Conservation (phyloP, 1,139 yeast genomes). For the Taphrina communis region DNA sequence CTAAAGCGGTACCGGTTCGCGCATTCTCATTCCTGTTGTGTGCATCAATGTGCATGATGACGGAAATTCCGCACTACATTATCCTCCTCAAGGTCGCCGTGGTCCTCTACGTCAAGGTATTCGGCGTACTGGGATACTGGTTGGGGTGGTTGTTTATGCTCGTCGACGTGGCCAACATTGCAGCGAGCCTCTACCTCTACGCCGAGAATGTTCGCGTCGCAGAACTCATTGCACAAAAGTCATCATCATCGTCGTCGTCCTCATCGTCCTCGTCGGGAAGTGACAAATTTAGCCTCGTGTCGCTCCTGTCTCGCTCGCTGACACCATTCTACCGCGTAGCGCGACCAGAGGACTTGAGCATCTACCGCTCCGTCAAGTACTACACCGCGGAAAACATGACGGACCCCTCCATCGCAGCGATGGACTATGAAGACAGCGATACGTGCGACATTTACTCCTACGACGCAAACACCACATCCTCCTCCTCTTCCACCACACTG, state of each 20-base stretch:
- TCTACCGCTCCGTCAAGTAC: constrained; percentile 12
- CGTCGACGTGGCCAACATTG: constrained; percentile 21
- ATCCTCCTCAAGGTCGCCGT: constrained; percentile 18
- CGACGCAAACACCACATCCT: neutral
- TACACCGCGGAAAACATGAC: constrained; percentile 16
- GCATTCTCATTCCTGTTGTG: constrained; percentile 3
- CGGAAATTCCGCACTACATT: constrained; percentile 32
- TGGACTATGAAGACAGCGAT: constrained; percentile 11
- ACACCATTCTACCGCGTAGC: constrained; percentile 16
- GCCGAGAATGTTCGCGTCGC: constrained; percentile 23
- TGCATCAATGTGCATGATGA: constrained; percentile 5
- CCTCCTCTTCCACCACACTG: constrained; percentile 1
- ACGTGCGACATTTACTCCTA: constrained; percentile 24
- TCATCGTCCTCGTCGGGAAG: neutral
- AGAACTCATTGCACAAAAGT: constrained; percentile 10
- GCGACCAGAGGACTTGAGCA: constrained; percentile 1
- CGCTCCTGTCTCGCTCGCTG: constrained; percentile 3
- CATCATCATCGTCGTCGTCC: neutral
- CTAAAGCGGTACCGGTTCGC: neutral
- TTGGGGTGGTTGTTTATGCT: constrained; percentile 27
- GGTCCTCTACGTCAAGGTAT: constrained; percentile 9
- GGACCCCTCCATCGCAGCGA: neutral
- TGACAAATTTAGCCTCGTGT: neutral
- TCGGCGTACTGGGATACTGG: constrained; percentile 5
- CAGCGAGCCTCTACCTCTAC: constrained; percentile 16